These are phyloP conservation scores for Trichoderma lentiforme DNA, from an alignment of 2,329 filamentous ascomycete species.

Conservation along the genomic window DNA sequence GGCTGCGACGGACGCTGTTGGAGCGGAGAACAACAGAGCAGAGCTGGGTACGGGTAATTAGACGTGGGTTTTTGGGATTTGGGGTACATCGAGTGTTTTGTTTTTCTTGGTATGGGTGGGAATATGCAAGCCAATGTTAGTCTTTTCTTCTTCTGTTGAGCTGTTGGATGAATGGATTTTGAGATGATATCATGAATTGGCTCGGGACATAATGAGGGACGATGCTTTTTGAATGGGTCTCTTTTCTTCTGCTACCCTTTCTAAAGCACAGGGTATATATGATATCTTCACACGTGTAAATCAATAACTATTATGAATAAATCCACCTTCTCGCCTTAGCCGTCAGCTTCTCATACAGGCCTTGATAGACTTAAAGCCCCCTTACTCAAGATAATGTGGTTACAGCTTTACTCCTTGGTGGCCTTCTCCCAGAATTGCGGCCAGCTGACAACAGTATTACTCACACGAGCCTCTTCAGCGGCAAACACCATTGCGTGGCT, in stretches of 20 bases:
- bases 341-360: not conserved
- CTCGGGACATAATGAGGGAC: not conserved
- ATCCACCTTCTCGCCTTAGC: not conserved
- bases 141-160: not conserved
- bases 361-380: not conserved
- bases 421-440: conserved; percentile 65
- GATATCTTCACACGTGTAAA: not conserved
- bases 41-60: conserved; percentile 24
- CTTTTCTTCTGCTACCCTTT: not conserved
- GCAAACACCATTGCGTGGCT: conserved; percentile 94
- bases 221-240: not conserved
- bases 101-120: not conserved
- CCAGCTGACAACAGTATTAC: conserved; percentile 71
- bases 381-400: not conserved
- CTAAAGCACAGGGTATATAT: conserved; percentile 2
- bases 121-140: not conserved
- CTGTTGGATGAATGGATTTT: not conserved
- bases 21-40: conserved; percentile 33
- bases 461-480: conserved; percentile 77
- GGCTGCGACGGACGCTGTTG: conserved; percentile 28
- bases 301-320: not conserved
- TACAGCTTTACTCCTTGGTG: not conserved
- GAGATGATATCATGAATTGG: not conserved
- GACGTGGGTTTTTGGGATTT: not conserved
- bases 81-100: not conserved